These are phyloP conservation scores for Colletotrichum abscissum DNA, from an alignment of 2,329 filamentous ascomycete species.

Conservation along the genomic window DNA sequence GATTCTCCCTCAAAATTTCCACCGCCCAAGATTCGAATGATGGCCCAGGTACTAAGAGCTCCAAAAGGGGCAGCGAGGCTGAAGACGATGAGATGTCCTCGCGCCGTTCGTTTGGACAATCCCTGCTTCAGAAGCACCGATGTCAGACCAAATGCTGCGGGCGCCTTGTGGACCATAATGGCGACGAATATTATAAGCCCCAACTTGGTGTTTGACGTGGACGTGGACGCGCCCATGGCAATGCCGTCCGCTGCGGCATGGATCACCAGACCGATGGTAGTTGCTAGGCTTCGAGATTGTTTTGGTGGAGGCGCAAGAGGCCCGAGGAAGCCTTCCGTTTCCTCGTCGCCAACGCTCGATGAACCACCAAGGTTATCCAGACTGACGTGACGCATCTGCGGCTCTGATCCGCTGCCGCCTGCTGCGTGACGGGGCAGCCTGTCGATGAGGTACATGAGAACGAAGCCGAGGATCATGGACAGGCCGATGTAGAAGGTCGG, in stretches of 20 bases:
- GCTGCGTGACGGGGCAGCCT: conserved; percentile 80
- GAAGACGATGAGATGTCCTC: conserved; percentile 89
- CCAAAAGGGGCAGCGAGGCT: conserved; percentile 90
- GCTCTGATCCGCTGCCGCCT: conserved; percentile 71
- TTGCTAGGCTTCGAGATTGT: conserved; percentile 76
- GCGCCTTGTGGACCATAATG: conserved; percentile 97
- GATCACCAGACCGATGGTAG: conserved; percentile 94
- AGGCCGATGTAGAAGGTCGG: conserved; percentile 86
- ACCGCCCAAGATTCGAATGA: conserved; percentile 80
- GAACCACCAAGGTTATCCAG: conserved; percentile 79
- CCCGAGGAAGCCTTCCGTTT: conserved; percentile 69
- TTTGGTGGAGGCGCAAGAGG: conserved; percentile 68
- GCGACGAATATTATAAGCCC: conserved; percentile 94
- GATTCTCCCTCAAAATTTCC: conserved; percentile 66
- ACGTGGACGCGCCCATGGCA: conserved; percentile 90
- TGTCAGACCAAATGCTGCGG: conserved; percentile 93
- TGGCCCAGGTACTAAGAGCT: conserved; percentile 83
- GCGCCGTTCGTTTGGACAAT: conserved; percentile 84
- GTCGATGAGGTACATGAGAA: conserved; percentile 97
- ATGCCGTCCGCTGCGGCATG: conserved; percentile 96
- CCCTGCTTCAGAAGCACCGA: conserved; percentile 92
- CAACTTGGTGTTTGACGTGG: conserved; percentile 77
- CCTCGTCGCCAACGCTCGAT: conserved; percentile 61
- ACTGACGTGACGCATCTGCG: conserved; percentile 85
- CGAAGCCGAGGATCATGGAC: conserved; percentile 87